phyloP scores from a whole-genome alignment of 164 flowering plant species.

The Tetracentron sinense region DNA sequence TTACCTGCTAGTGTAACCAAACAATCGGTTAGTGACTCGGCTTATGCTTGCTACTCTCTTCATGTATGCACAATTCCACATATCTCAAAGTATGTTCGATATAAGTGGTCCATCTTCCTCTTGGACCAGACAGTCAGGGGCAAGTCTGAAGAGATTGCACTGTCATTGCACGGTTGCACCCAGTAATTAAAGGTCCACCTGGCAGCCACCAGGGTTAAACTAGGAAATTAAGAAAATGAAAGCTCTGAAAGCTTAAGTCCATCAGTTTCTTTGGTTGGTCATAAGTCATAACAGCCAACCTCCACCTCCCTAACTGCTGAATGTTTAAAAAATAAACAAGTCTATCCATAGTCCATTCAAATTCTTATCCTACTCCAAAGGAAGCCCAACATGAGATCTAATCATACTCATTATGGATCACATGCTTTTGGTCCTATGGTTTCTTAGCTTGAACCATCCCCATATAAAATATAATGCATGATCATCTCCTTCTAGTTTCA shows the following conservation, averaged over 20 bases:
- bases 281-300: slow-evolving; percentile 8
- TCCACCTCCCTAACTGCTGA: slow-evolving; percentile 15
- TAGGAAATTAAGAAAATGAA: too few relatives aligned
- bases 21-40: not conserved
- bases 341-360: slow-evolving; percentile 23
- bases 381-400: slow-evolving; percentile 40
- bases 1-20: not conserved
- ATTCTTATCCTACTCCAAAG: slow-evolving; percentile 39
- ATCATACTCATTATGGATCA: slow-evolving; percentile 28
- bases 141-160: too few relatives aligned
- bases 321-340: slow-evolving; percentile 8
- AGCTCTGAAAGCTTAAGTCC: not conserved
- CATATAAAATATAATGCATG: slow-evolving; percentile 3
- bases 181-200: not conserved
- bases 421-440: slow-evolving; percentile 22
- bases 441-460: slow-evolving; percentile 7
- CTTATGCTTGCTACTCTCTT: not conserved
- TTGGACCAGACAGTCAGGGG: too few relatives aligned
- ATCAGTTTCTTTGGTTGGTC: not conserved
- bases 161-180: too few relatives aligned
- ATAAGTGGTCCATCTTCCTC: too few relatives aligned
- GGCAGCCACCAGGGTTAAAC: not conserved
- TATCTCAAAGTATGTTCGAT: not conserved
- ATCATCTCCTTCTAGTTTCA: not conserved
- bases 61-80: not conserved